Base-by-base conservation (phyloP, 1,139 yeast genomes). In the Diutina catenulata region DNA sequence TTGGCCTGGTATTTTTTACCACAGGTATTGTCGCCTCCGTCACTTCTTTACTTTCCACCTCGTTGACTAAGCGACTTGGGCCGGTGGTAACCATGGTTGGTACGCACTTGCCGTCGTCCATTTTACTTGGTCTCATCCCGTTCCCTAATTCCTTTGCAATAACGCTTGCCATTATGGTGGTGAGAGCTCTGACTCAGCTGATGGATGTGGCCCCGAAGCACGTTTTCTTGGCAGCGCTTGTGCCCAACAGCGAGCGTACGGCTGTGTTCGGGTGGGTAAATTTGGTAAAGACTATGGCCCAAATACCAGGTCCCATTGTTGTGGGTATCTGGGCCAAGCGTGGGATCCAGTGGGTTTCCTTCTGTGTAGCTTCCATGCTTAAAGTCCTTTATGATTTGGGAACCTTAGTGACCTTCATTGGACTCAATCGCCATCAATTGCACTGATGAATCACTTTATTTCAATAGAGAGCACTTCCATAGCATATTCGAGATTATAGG, bases 161-260 rank as follows among this genome's bases (percentile, higher is more conserved):
- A 5, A 59, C 70, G 14, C 45, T 63, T 41, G 47, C 49, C 3
- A 54, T 63, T 9, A 46, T 64, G 42, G 43, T 60, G 3, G 42
- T 59, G 15, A 48, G 71, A 42, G 57, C 67, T 3, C 50, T 59
- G 7, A 60, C 67, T 23, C 68, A 63, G 43, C 50, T 64, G 15
- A 64, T 65, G 71, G 71, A 65, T 43, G 62, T 60, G 36, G 67
- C 69, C 3, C 67, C 71, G 10, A 65, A 65, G 38, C 66, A 62
- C 37, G 69, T 65, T 2, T 63, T 64, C 40, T 49, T 64, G 28
- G 65, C 68, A 4, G 53, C 68, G 0, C 48, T 62, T 37, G 60
- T 60, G 5, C 57, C 62, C 2, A 59, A 60, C 36, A 48, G 52
- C 32, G 62, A 60, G 38, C 47, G 68, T 33, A 61, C 69, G 2